These are phyloP conservation scores for Ophiobolus disseminans DNA, from an alignment of 2,329 filamentous ascomycete species.

Conservation along the genomic window DNA sequence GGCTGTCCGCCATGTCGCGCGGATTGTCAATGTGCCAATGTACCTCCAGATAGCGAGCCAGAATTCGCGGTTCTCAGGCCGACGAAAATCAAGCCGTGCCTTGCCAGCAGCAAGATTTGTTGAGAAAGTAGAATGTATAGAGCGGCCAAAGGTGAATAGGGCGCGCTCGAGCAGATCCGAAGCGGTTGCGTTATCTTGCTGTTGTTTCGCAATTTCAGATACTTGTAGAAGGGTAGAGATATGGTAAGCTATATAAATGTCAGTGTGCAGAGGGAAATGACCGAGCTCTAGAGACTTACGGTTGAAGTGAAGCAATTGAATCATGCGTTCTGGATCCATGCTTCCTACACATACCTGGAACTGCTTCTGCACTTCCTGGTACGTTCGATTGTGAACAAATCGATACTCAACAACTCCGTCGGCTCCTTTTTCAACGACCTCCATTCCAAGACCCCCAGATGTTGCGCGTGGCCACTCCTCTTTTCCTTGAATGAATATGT, in stretches of 20 bases:
- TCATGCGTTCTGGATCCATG: conserved; percentile 84
- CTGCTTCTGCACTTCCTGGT: conserved; percentile 74
- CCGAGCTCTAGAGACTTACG: conserved; percentile 50
- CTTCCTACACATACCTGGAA: conserved; percentile 82
- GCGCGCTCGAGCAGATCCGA: conserved; percentile 89
- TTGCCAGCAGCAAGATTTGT: conserved; percentile 77
- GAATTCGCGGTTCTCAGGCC: conserved; percentile 89
- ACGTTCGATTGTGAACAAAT: conserved; percentile 76
- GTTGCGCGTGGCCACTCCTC: conserved; percentile 84
- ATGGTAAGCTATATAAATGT: conserved; percentile 72
- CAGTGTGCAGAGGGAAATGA: conserved; percentile 16
- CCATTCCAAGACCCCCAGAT: conserved; percentile 85
- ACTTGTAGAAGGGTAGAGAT: conserved; percentile 93
- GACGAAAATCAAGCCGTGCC: conserved; percentile 79
- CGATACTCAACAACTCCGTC: conserved; percentile 74
- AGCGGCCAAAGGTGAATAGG: conserved; percentile 90
- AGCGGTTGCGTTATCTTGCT: conserved; percentile 84
- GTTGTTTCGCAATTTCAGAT: conserved; percentile 88
- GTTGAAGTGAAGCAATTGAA: conserved; percentile 74
- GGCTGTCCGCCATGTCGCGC: conserved; percentile 92
- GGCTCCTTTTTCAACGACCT: conserved; percentile 62
- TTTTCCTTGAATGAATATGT: conserved; percentile 85
- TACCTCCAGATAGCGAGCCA: conserved; percentile 92
- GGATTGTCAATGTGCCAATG: conserved; percentile 81
- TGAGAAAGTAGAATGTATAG: conserved; percentile 82